Evolutionary conservation across 106 monocot species (phyloP), one percentile per base, ranked within the genome.

Genomic region (Allium fistulosum): DNA sequence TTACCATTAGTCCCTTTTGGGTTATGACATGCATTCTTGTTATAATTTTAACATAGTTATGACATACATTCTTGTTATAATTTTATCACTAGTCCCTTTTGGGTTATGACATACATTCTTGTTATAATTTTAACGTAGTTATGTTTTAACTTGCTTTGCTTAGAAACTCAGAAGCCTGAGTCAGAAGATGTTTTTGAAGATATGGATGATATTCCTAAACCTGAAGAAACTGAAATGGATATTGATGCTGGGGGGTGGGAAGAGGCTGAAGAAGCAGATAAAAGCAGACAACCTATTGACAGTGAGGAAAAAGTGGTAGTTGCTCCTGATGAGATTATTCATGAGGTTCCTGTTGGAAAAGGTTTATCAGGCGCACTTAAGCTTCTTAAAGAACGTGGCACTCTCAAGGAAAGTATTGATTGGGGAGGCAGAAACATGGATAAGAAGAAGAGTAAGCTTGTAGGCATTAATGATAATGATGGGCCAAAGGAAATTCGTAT

Each of bases 351-450:
- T 26, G 85, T 99, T 51, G 97, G 97, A 46, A 92, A 99, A 69
- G 97, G 92, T 51, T 75, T 99, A 72, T 75, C 92, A 51, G 90
- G 97, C 69, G 97, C 90, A 5, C 76, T 99, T 60, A 89, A 90
- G 83, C 79, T 99, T 60, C 81, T 87, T 53, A 84, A 92, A 68
- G 87, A 92, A 6, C 80, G 97, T 49, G 96, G 96, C 26, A 81
- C 92, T 59, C 80, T 92, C 16, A 92, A 90, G 48, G 97, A 99
- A 69, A 81, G 76, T 51, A 79, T 90, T 17, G 92, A 90, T 58
- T 99, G 84, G 97, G 97, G 97, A 50, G 92, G 89, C 8, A 87
- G 92, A 81, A 99, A 84, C 55, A 99, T 90, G 90, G 92, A 99
- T 67, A 99, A 99, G 69, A 93, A 92, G 77, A 99, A 92, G 71